Conservation (phyloP, 768 basidiomycete species). For the Mycena epipterygia region DNA sequence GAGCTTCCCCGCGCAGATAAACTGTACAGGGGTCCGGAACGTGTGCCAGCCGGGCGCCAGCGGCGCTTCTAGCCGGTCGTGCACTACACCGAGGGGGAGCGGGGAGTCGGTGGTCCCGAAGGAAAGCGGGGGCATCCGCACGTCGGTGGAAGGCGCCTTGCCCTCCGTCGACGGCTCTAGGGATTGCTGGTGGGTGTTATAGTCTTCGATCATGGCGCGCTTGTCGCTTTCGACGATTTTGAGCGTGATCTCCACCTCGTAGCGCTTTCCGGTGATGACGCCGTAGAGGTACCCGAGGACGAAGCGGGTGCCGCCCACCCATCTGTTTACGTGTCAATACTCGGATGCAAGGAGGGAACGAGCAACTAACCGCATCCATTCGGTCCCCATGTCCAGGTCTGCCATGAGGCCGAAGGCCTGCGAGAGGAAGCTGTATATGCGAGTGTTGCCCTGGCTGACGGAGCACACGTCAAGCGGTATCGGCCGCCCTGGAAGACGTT, state of each 20-base stretch:
- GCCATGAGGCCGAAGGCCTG: slow-evolving; percentile 74
- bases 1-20: slow-evolving; percentile 35
- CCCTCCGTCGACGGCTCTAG: background rate
- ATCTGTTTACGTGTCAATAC: slow-evolving; percentile 1
- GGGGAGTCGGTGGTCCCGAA: slow-evolving; percentile 24
- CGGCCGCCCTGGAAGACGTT: slow-evolving; percentile 55
- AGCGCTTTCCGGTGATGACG: slow-evolving; percentile 53
- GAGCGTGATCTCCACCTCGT: slow-evolving; percentile 63
- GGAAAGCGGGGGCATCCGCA: slow-evolving; percentile 41
- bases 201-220: slow-evolving; percentile 57
- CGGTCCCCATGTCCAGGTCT: slow-evolving; percentile 71
- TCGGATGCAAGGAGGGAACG: background rate
- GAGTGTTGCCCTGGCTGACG: slow-evolving; percentile 60
- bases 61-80: slow-evolving; percentile 22
- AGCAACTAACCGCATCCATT: slow-evolving; percentile 64
- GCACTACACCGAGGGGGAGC: slow-evolving; percentile 28
- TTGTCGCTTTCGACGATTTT: slow-evolving; percentile 66
- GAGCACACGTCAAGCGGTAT: slow-evolving; percentile 71
- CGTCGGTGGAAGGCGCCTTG: slow-evolving; percentile 15
- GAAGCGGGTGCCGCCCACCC: slow-evolving; percentile 30
- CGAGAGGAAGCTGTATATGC: slow-evolving; percentile 66
- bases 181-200: slow-evolving; percentile 38
- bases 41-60: slow-evolving; percentile 56
- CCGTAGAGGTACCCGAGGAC: slow-evolving; percentile 44
- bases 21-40: slow-evolving; percentile 63